Evolutionary conservation across 2,329 filamentous ascomycete genomes (phyloP), one percentile per base, ranked within the genome.

Genomic region (Plectosphaerella sp.): DNA sequence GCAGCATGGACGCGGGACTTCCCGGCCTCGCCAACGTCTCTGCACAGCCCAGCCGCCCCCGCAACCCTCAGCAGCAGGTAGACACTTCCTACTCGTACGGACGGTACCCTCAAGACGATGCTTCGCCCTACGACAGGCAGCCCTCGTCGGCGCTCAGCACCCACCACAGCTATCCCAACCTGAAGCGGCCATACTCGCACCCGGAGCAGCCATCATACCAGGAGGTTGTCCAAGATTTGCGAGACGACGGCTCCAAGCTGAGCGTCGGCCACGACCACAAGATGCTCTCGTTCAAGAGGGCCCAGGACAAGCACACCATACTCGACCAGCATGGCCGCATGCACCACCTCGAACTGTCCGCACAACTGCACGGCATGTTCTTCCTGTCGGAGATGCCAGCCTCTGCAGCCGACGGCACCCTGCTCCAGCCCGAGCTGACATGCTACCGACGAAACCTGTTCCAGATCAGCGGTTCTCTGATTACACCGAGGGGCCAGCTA

Each of bases 401-500:
- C 62, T 83, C 78, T 55, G 72, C 75, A 51, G 76, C 68, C 58
- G 82, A 87, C 58, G 81, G 79, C 54, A 74, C 70, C 45, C 67
- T 79, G 46, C 73, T 86, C 48, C 87, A 88, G 65, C 90, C 83
- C 49, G 93, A 97, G 71, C 72, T 97, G 67, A 97, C 93, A 3
- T 97, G 93, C 77, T 97, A 97, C 71, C 88, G 93, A 58, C 84
- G 93, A 47, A 97, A 97, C 65, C 77, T 97, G 47, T 97, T 97
- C 70, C 93, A 97, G 69, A 95, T 97, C 64, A 96, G 91, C 55
- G 93, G 93, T 53, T 91, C 87, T 5, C 82, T 96, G 53, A 91
- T 91, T 41, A 79, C 92, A 14, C 91, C 92, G 2, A 78, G 90
- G 56, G 86, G 84, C 25, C 80, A 91, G 56, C 77, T 93, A 51